Evolutionary conservation across 1,284 basidiomycete species (phyloP), one percentile per base, ranked within the genome.

Genomic region (Sporisorium iseilematis-ciliati): DNA sequence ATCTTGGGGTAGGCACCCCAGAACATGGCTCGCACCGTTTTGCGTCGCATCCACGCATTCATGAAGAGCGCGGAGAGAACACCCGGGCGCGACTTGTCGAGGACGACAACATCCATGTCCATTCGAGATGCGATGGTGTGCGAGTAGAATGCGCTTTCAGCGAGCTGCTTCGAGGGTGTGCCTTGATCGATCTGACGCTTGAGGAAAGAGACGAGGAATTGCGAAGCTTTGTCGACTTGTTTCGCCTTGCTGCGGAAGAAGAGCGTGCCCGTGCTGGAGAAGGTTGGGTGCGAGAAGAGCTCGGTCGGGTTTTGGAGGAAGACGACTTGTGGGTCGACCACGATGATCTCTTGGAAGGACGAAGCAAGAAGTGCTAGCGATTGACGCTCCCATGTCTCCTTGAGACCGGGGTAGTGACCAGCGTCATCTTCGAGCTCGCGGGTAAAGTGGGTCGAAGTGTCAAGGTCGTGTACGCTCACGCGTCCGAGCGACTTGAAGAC

Each of bases 131-230:
- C 71, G 50, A 74, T 61, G 10, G 52, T 25, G 45, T 74, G 71
- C 25, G 57, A 52, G 48, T 45, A 74, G 38, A 74, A 74, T 2
- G 61, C 61, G 29, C 65, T 68, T 18, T 68, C 65, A 0, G 54
- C 51, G 11, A 74, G 62, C 51, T 68, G 53, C 48, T 53, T 38
- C 7, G 65, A 68, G 2, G 71, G 71, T 6, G 31, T 18, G 6
- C 71, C 71, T 21, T 65, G 65, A 33, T 74, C 71, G 42, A 74
- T 65, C 35, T 74, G 71, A 14, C 71, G 71, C 42, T 74, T 74
- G 62, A 74, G 60, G 55, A 74, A 74, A 16, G 71, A 60, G 48
- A 74, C 57, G 29, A 74, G 65, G 48, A 58, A 74, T 42, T 74
- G 71, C 2, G 71, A 68, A 4, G 46, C 57, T 14, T 52, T 54